Conservation (phyloP, 208 protist genomes). For the Angomonas desouzai region DNA sequence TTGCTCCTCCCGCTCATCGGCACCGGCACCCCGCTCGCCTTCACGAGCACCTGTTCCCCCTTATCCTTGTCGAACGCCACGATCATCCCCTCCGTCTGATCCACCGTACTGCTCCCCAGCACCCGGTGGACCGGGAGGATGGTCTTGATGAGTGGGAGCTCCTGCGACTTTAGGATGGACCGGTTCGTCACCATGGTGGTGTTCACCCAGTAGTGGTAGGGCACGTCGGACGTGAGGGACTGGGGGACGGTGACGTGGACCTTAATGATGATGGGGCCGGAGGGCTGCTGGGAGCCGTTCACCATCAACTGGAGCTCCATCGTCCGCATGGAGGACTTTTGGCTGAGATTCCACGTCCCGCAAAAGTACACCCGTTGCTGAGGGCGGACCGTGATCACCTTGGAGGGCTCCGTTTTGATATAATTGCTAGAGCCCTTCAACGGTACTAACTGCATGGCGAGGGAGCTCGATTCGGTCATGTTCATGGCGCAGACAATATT, state of each 20-base stretch:
- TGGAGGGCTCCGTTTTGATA: conserved; percentile 58
- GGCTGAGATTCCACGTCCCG: conserved; percentile 61
- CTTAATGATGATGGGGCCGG: conserved; percentile 70
- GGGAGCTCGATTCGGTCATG: conserved; percentile 75
- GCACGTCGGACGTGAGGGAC: conserved; percentile 42
- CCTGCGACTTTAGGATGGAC: conserved; percentile 62
- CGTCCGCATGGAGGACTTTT: conserved; percentile 53
- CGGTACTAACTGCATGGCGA: conserved; percentile 84
- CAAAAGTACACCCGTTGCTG: conserved; percentile 87
- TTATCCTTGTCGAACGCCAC: conserved; percentile 77
- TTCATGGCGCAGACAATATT: conserved; percentile 88
- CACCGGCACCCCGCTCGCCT: conserved; percentile 69
- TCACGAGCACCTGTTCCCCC: conserved; percentile 67
- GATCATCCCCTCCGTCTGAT: conserved; percentile 65
- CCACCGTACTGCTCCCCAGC: conserved; percentile 30
- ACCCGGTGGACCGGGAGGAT: conserved; percentile 79
- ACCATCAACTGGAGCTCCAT: conserved; percentile 72
- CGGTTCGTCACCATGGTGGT: conserved; percentile 77
- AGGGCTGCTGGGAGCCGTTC: conserved; percentile 68
- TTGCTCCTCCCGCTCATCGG: conserved; percentile 26
- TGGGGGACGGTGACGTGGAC: conserved; percentile 69
- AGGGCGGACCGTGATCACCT: conserved; percentile 81
- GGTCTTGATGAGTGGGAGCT: conserved; percentile 66
- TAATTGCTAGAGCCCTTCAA: conserved; percentile 47
- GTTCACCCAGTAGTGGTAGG: conserved; percentile 89